Conservation (phyloP, 2,329 filamentous ascomycete species). For the Penicillium sp. region DNA sequence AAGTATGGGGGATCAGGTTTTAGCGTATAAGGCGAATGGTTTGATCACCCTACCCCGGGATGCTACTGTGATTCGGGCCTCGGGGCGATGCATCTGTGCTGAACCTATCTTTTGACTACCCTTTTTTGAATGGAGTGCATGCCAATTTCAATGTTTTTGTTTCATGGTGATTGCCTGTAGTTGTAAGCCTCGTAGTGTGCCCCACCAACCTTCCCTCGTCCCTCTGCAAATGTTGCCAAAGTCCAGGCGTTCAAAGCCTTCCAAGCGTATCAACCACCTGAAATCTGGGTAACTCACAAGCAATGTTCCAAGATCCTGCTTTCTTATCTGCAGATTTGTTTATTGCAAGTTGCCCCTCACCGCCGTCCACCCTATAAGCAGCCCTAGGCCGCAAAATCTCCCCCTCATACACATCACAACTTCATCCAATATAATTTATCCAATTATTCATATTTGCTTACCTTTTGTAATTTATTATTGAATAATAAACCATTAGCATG, state of each 20-base stretch:
- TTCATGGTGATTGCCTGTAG: constrained; percentile 1
- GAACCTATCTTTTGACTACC: constrained; percentile 28
- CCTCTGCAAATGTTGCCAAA: background rate
- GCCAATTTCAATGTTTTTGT: constrained; percentile 25
- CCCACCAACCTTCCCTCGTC: no score
- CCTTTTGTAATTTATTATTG: no score
- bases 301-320: no score
- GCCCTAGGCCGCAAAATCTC: background rate
- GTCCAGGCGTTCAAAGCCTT: background rate
- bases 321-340: no score
- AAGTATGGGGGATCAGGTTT: constrained; percentile 18
- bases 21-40: constrained; percentile 20
- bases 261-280: background rate
- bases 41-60: constrained; percentile 18
- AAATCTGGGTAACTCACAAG: no score
- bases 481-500: no score
- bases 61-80: constrained; percentile 21
- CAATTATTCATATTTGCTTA: no score
- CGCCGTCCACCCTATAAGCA: background rate
- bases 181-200: background rate
- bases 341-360: background rate
- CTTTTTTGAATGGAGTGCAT: constrained; percentile 31
- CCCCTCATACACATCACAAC: no score
- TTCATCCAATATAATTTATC: no score
- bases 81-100: constrained; percentile 25